Base-by-base conservation (phyloP, 495 filamentous ascomycete species). In the Ascodesmis nigricans region DNA sequence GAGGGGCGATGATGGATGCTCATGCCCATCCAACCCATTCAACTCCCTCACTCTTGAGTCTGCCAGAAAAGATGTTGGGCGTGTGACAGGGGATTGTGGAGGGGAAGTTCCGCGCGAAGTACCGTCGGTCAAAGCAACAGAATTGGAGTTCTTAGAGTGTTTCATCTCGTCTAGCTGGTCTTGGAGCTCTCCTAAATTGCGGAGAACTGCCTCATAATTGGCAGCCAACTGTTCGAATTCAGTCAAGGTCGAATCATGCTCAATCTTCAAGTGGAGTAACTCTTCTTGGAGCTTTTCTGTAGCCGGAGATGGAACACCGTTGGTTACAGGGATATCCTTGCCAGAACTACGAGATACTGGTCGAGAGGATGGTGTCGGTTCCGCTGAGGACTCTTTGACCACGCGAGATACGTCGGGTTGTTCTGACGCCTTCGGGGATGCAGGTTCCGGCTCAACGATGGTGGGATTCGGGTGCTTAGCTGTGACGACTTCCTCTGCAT, bases 261-360 rank as follows among this genome's bases (percentile, higher is more conserved):
- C 79, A 22, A 84, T 70, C 21, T 73, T 72, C 30, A 99, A 66
- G 44, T 90, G 78, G 31, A 92, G 70, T 1, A 99, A 73, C 50
- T 99, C 90, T 51, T 91, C 80, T 10, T 75, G 83, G 29, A 95
- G 73, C n/a, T n/a, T n/a, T n/a, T n/a, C n/a, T n/a, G n/a, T n/a
- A n/a, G n/a, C n/a, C n/a, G n/a, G n/a, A n/a, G n/a, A n/a, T n/a
- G n/a, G n/a, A n/a, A n/a, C n/a, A n/a, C n/a, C n/a, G n/a, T n/a
- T n/a, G n/a, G n/a, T n/a, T n/a, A n/a, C n/a, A n/a, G n/a, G n/a
- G n/a, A n/a, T n/a, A n/a, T n/a, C n/a, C n/a, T n/a, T n/a, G n/a
- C n/a, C n/a, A n/a, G n/a, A n/a, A n/a, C n/a, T n/a, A n/a, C n/a
- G n/a, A n/a, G n/a, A n/a, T n/a, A n/a, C n/a, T n/a, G n/a, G n/a